Percentiles rank a stretch among this genome's conserved stretches.
phyloP scores from a whole-genome alignment of 2,329 filamentous ascomycete species.

The Penicillium sp. region DNA sequence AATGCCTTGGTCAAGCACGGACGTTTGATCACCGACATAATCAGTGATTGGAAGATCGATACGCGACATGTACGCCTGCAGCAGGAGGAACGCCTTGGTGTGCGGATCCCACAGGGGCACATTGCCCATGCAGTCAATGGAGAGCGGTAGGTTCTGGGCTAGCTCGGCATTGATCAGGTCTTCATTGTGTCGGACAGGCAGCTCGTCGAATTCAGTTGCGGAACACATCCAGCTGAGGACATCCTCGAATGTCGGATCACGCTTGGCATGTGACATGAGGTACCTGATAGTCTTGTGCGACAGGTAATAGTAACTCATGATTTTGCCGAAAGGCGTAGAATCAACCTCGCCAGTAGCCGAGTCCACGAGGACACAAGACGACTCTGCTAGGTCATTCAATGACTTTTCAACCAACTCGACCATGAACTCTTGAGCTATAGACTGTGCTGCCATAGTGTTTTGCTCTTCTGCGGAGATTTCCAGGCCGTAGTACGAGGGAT shows the following conservation, averaged over 20 bases:
- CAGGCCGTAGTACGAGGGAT: constrained; percentile 95
- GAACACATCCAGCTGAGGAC: constrained; percentile 88
- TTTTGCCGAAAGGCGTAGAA: constrained; percentile 87
- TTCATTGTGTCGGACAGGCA: constrained; percentile 96
- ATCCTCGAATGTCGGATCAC: constrained; percentile 73
- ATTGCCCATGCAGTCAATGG: constrained; percentile 57
- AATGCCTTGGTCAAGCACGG: constrained; percentile 89
- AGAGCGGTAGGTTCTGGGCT: constrained; percentile 74
- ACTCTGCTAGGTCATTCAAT: constrained; percentile 75
- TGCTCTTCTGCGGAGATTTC: constrained; percentile 92
- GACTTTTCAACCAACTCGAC: constrained; percentile 87
- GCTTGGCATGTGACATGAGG: constrained; percentile 72
- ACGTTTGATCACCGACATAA: constrained; percentile 90
- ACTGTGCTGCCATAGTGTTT: constrained; percentile 79
- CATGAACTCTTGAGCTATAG: constrained; percentile 91
- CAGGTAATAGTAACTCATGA: constrained; percentile 99
- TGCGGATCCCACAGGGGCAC: constrained; percentile 98
- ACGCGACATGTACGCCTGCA: constrained; percentile 93
- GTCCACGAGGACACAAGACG: constrained; percentile 77
- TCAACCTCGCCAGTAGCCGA: constrained; percentile 82
- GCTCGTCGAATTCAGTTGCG: constrained; percentile 94
- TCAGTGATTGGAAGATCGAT: constrained; percentile 91
- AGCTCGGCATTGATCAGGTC: constrained; percentile 94
- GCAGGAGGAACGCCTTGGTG: constrained; percentile 88
- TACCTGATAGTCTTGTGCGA: constrained; percentile 92